Base-by-base conservation (phyloP, 176 grass and related monocot species). In the Oryza glaberrima region DNA sequence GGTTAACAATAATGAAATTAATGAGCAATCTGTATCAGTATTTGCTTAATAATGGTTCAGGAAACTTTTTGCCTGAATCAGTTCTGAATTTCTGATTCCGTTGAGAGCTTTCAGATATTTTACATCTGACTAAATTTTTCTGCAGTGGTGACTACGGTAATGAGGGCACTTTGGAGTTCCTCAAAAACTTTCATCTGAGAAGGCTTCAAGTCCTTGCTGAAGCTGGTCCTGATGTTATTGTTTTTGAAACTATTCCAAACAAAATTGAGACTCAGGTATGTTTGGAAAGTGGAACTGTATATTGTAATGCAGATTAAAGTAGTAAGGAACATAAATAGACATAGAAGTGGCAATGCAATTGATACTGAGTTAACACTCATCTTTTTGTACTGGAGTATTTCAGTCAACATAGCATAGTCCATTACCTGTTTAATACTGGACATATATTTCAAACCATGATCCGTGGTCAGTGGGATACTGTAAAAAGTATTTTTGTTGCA, bases 161-260 rank as follows among this genome's bases (percentile, higher is more conserved):
- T 74, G 79, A 82, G 66, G 84, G 92, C 65, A 92, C 87, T 6
- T 69, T 91, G 48, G 82, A 91, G 45, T 91, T 78, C 14, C 77
- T 98, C 23, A 98, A 98, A 70, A 87, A 91, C 77, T 93, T 98
- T 67, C 95, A 95, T 73, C 79, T 82, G 56, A 88, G 82, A 77
- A 84, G 92, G 76, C 72, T 95, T 84, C 90, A 91, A 84, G 84
- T 93, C 73, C 88, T 98, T 76, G 89, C 90, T 17, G 92, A 95
- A 82, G 81, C 92, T 19, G 89, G 92, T 58, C 75, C 92, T 35
- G 95, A 98, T 84, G 58, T 98, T 20, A 85, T 98, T 72, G 95
- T 91, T 84, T 98, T 98, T 77, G 91, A 98, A 76, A 95, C 92
- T 1, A 95, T 94, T 75, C 95, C 95, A 30, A 93, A 95, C 70